phyloP scores from a whole-genome alignment of 2,329 filamentous ascomycete genomes.

The Clonostachys rhizophaga region DNA sequence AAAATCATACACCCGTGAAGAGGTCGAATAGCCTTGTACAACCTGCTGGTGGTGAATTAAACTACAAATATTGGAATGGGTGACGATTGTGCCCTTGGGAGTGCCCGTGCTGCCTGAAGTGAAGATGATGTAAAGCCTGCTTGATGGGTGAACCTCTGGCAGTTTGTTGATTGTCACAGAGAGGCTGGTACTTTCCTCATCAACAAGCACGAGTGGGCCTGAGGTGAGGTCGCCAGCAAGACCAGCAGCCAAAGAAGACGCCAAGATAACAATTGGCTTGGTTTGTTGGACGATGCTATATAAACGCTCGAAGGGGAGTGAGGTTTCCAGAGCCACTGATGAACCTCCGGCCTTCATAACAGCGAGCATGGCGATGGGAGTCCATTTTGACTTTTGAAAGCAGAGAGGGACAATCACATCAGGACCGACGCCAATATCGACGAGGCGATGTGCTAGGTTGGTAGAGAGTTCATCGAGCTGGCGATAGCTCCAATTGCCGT shows the following conservation, averaged over 20 bases:
- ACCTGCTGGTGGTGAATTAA: conserved; percentile 1
- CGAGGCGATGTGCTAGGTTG: conserved; percentile 1
- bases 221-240: no score
- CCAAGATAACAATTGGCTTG: background rate
- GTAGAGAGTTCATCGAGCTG: conserved; percentile 9
- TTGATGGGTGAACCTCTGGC: background rate
- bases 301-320: conserved; percentile 12
- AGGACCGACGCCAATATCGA: background rate
- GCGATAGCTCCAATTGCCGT: conserved; percentile 11
- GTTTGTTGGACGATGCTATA: background rate
- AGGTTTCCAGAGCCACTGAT: conserved; percentile 9
- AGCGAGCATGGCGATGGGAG: conserved; percentile 13
- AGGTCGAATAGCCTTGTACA: conserved; percentile 1
- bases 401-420: conserved; percentile 6
- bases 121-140: conserved; percentile 9
- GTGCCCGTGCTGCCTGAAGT: conserved; percentile 16
- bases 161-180: no score
- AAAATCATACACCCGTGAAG: conserved; percentile 11
- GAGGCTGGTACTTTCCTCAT: background rate
- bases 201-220: background rate
- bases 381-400: conserved; percentile 14
- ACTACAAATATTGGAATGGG: conserved; percentile 5
- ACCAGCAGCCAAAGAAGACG: background rate
- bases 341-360: conserved; percentile 17
- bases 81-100: conserved; percentile 13